Evolutionary conservation across 192 early-diverging fungal genomes (phyloP).

Genomic region (Linnemannia hyalina): DNA sequence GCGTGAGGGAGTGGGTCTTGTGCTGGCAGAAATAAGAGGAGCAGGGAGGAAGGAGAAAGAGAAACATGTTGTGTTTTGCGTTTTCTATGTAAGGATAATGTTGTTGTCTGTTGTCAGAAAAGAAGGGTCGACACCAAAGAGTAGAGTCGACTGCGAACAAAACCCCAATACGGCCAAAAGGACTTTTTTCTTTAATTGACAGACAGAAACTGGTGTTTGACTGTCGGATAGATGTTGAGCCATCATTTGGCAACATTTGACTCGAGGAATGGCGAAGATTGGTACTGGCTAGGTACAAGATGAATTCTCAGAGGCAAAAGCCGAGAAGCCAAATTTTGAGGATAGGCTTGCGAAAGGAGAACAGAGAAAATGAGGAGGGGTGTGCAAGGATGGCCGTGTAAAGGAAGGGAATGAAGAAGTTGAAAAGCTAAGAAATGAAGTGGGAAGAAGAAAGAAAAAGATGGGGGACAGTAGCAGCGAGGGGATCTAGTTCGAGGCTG

Average conservation of each 20-base stretch:
- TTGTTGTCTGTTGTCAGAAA: no score
- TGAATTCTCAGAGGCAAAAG: not conserved
- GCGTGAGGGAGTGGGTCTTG: not conserved
- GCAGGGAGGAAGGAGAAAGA: not conserved
- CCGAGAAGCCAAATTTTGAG: not conserved
- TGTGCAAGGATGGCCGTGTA: not conserved
- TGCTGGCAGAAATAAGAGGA: not conserved
- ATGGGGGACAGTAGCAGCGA: not conserved
- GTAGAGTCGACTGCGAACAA: not conserved
- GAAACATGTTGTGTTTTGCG: not conserved
- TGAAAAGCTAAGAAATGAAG: not conserved
- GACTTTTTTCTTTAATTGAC: not conserved
- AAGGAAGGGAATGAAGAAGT: not conserved
- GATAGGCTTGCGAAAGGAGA: not conserved
- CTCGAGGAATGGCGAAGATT: not conserved
- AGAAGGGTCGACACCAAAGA: not conserved
- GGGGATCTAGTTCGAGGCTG: not conserved
- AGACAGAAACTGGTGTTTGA: not conserved
- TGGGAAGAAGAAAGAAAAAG: not conserved
- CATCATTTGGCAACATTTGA: not conserved
- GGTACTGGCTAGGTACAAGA: not conserved
- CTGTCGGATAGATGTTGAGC: not conserved
- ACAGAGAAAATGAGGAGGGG: not conserved
- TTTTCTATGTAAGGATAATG: not conserved
- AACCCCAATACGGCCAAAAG: conserved; percentile 4